Percentiles rank a stretch among this genome's conserved stretches.
Conservation (phyloP, 2,329 filamentous ascomycete species). For the Parastagonospora nodorum region DNA sequence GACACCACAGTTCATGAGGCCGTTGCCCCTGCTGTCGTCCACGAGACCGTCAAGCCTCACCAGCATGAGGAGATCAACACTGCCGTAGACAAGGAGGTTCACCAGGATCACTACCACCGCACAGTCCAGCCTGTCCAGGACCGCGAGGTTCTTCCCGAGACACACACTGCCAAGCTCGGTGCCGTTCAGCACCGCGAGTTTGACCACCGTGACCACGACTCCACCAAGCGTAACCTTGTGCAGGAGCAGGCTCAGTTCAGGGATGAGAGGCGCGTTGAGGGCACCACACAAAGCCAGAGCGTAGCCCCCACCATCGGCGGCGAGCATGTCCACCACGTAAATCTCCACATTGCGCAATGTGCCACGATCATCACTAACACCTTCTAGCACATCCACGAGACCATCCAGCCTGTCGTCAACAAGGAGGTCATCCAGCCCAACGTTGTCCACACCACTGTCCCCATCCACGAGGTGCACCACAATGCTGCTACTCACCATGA, state of each 20-base stretch:
- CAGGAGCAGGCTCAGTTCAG: slow-evolving; percentile 62
- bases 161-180: slow-evolving; percentile 64
- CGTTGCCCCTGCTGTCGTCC: slow-evolving; percentile 63
- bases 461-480: slow-evolving; percentile 74
- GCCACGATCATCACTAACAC: slow-evolving; percentile 9
- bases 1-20: slow-evolving; percentile 73
- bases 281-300: slow-evolving; percentile 56
- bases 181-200: slow-evolving; percentile 65
- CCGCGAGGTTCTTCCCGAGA: slow-evolving; percentile 63
- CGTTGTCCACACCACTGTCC: slow-evolving; percentile 73
- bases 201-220: slow-evolving; percentile 63
- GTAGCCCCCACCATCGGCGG: slow-evolving; percentile 59
- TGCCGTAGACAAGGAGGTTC: slow-evolving; percentile 70
- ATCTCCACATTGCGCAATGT: not conserved
- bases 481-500: slow-evolving; percentile 69
- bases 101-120: slow-evolving; percentile 75
- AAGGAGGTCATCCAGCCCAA: slow-evolving; percentile 71
- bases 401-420: slow-evolving; percentile 71
- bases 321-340: slow-evolving; percentile 66
- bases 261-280: slow-evolving; percentile 54
- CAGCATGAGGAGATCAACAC: slow-evolving; percentile 66
- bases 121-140: slow-evolving; percentile 68
- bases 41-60: slow-evolving; percentile 65
- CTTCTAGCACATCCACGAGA: slow-evolving; percentile 63
- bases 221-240: slow-evolving; percentile 31